Base-by-base conservation (phyloP, 208 protist species). In the Naegleria lovaniensis region DNA sequence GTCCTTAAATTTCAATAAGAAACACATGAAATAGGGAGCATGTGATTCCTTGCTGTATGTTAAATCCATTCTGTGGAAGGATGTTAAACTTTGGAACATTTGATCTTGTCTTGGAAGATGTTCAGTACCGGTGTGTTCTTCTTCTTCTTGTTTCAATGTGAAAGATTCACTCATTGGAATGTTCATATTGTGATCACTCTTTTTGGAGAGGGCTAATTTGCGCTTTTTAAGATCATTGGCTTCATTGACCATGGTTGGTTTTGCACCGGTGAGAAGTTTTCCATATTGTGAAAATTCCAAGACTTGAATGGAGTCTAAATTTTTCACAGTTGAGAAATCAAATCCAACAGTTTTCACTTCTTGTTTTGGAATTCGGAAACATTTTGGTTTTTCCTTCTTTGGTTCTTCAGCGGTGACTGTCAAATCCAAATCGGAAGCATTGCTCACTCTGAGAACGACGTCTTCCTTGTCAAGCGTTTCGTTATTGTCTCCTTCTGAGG, bases 1-100 rank as follows among this genome's bases (percentile, higher is more conserved):
- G n/a, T 79, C 67, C 29, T 79, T 79, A 33, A 79, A 79, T 79
- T 79, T 79, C 67, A 79, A 79, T 33, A 79, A 79, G 67, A 79
- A 79, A 33, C 67, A 79, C 29, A 79, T 36, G n/a, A 79, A 79
- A n/a, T 79, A 79, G 7, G 67, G 67, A 36, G 67, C 29, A 36
- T 79, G 67, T 36, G 67, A n/a, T 29, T 36, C 16, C 16, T 79
- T 79, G 9, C 67, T 79, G n/a, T 79, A 79, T 0, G 5, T 79
- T 9, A 79, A 79, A 79, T 79, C 67, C 13, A 79, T 33, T 36
- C 67, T 19, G 29, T 36, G 16, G 67, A 79, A 79, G 19, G 67
- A 79, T 11, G 67, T 36, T 33, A 79, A 79, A 36, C 67, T 79
- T 36, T 29, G 29, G 6, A 79, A 79, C 67, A 79, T 79, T 79